These are phyloP conservation scores for Pyricularia pennisetigena DNA, from an alignment of 2,329 filamentous ascomycete genomes.

Conservation along the genomic window DNA sequence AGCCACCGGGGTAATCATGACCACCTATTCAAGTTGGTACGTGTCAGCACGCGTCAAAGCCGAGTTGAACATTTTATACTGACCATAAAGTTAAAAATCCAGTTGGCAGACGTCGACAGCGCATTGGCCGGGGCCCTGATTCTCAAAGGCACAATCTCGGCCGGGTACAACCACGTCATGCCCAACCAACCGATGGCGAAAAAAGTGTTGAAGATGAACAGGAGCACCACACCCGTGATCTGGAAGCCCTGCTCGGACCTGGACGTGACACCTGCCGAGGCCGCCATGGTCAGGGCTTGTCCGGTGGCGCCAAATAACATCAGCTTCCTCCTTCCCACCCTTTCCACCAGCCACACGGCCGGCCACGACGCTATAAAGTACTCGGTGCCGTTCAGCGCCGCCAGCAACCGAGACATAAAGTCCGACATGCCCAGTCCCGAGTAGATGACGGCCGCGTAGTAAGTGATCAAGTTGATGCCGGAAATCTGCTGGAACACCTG, in stretches of 20 bases:
- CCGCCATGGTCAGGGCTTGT: slow-evolving; percentile 45
- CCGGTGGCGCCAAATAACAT: slow-evolving; percentile 40
- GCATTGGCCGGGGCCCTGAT: slow-evolving; percentile 49
- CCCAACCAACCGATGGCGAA: slow-evolving; percentile 43
- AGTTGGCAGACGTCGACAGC: slow-evolving; percentile 42
- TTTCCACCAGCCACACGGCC: slow-evolving; percentile 12
- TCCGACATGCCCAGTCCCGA: slow-evolving; percentile 10
- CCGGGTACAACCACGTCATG: slow-evolving; percentile 49
- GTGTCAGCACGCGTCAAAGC: neutral
- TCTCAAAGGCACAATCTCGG: slow-evolving; percentile 42
- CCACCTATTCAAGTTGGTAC: slow-evolving; percentile 21
- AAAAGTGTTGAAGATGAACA: slow-evolving; percentile 43
- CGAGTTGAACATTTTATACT: neutral
- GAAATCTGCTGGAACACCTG: slow-evolving; percentile 32
- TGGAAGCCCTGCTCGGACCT: neutral
- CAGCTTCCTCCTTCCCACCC: slow-evolving; percentile 13
- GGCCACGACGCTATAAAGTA: slow-evolving; percentile 12
- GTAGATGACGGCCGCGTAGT: slow-evolving; percentile 14
- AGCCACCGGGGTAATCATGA: slow-evolving; percentile 52
- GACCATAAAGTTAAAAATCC: slow-evolving; percentile 52
- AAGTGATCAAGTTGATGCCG: slow-evolving; percentile 13
- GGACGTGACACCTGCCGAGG: slow-evolving; percentile 20
- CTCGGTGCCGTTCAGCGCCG: slow-evolving; percentile 12
- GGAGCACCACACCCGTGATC: slow-evolving; percentile 20
- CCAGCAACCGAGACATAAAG: slow-evolving; percentile 11